A percentile compares a stretch with the other conserved stretches of the same genome.
Evolutionary conservation across 2,329 filamentous ascomycete genomes (phyloP).

Genomic region (Fusarium irregulare): DNA sequence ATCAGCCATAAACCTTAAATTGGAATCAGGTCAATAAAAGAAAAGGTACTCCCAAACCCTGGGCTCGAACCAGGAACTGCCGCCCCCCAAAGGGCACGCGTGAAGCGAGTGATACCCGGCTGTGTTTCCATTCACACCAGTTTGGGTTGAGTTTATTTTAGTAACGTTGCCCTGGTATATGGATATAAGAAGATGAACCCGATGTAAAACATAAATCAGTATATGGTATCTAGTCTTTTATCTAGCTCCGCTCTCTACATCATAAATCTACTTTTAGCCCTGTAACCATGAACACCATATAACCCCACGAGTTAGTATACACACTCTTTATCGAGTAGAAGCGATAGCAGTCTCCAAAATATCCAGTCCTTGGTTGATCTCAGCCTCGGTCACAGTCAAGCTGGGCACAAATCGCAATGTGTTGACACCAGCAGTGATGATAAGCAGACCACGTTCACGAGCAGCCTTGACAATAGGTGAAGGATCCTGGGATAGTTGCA

Average conservation of each 20-base stretch:
- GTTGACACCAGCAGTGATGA: slow-evolving; percentile 94
- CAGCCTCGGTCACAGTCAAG: slow-evolving; percentile 79
- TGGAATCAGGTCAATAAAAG: neutral
- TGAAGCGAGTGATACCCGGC: neutral
- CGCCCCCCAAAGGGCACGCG: neutral
- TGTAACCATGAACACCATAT: neutral
- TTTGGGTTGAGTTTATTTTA: neutral
- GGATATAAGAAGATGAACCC: neutral
- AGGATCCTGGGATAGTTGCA: slow-evolving; percentile 83
- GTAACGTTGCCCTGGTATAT: neutral
- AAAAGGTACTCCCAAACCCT: neutral
- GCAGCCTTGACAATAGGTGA: slow-evolving; percentile 83
- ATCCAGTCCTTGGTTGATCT: slow-evolving; percentile 81
- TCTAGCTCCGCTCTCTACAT: slow-evolving; percentile 29
- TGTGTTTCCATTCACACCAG: neutral
- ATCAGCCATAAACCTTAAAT: neutral
- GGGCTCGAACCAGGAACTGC: neutral
- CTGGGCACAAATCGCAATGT: slow-evolving; percentile 93
- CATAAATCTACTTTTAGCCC: slow-evolving; percentile 16
- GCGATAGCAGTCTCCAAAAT: slow-evolving; percentile 78
- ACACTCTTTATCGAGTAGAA: slow-evolving; percentile 51
- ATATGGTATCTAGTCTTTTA: slow-evolving; percentile 34
- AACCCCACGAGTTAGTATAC: neutral
- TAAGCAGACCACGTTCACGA: slow-evolving; percentile 84
- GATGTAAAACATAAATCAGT: slow-evolving; percentile 17